These are phyloP conservation scores for Rubia peregrina DNA, from an alignment of 305 asterid species.

Conservation along the genomic window DNA sequence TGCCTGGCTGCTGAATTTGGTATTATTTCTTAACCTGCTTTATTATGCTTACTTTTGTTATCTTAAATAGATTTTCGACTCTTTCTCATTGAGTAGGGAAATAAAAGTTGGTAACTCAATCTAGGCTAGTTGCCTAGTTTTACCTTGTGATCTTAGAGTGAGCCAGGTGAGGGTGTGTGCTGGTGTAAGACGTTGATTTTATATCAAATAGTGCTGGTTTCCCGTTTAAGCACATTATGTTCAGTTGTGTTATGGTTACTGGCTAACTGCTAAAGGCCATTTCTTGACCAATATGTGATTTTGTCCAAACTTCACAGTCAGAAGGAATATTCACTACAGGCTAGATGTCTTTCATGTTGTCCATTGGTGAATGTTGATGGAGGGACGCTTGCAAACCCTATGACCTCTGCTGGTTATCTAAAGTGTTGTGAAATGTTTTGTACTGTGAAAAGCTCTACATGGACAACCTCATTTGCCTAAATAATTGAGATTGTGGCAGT, in stretches of 20 bases:
- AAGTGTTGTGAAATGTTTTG: neutral
- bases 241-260: neutral
- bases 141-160: neutral
- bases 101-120: neutral
- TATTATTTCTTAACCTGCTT: slow-evolving; percentile 22
- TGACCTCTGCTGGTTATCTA: neutral
- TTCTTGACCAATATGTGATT: neutral
- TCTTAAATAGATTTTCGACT: neutral
- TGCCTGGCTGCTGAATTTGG: slow-evolving; percentile 99
- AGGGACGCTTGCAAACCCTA: neutral
- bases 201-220: neutral
- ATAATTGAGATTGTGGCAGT: neutral
- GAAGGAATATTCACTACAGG: neutral
- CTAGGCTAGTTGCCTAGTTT: neutral
- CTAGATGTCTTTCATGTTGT: neutral
- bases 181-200: neutral
- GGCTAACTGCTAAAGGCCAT: neutral
- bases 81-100: neutral
- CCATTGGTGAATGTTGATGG: neutral
- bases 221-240: neutral
- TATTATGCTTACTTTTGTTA: neutral
- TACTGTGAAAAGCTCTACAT: neutral
- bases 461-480: neutral
- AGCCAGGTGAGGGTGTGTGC: neutral
- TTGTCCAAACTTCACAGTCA: neutral